phyloP scores from a whole-genome alignment of 352 stramenopile species.

The Globisporangium orthogonon region DNA sequence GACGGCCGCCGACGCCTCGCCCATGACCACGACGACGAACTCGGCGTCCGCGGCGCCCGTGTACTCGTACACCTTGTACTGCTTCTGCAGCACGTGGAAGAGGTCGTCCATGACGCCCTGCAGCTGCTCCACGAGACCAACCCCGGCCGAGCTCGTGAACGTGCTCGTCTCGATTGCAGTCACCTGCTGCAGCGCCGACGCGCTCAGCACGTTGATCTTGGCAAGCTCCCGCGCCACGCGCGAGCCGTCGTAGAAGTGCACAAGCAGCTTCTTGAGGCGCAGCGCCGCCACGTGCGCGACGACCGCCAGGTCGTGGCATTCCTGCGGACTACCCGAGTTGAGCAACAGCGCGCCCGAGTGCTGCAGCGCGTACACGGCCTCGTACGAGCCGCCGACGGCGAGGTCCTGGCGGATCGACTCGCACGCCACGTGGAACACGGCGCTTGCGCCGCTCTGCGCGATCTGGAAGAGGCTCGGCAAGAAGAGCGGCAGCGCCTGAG shows the following conservation, averaged over 20 bases:
- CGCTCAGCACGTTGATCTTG: slow-evolving; percentile 53
- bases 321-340: slow-evolving; percentile 58
- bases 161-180: slow-evolving; percentile 21
- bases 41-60: slow-evolving; percentile 54
- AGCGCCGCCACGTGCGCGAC: slow-evolving; percentile 64
- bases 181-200: slow-evolving; percentile 42
- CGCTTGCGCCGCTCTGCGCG: slow-evolving; percentile 26
- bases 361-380: slow-evolving; percentile 57
- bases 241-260: slow-evolving; percentile 80
- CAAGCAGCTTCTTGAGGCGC: slow-evolving; percentile 50
- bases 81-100: slow-evolving; percentile 62
- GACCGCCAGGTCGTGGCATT: slow-evolving; percentile 75
- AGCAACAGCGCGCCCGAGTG: slow-evolving; percentile 68
- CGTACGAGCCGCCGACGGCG: slow-evolving; percentile 52
- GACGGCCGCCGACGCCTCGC: slow-evolving; percentile 44
- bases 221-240: slow-evolving; percentile 54
- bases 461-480: slow-evolving; percentile 62
- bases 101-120: slow-evolving; percentile 72
- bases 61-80: slow-evolving; percentile 85
- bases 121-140: slow-evolving; percentile 53
- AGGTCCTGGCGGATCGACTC: slow-evolving; percentile 50
- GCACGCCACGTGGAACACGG: slow-evolving; percentile 62
- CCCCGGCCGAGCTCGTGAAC: slow-evolving; percentile 4
- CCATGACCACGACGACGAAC: slow-evolving; percentile 64
- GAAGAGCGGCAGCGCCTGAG: slow-evolving; percentile 73